A percentile compares a stretch with the other conserved stretches of the same genome.
These are phyloP conservation scores for Talaromyces sp. DNA, from an alignment of 2,329 filamentous ascomycete species.

Conservation along the genomic window DNA sequence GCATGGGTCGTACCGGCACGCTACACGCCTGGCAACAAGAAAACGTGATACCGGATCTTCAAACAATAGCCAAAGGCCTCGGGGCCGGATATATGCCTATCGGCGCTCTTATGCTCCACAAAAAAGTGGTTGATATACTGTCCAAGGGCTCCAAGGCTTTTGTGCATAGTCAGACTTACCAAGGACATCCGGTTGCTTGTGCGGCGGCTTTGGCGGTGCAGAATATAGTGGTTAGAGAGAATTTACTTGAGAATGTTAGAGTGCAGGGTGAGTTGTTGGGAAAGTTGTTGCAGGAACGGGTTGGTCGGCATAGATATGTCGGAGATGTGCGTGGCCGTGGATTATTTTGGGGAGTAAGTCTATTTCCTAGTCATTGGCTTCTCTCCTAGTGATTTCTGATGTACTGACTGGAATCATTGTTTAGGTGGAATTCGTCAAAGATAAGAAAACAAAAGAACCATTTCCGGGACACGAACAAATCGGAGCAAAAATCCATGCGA, in stretches of 20 bases:
- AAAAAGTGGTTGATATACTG: constrained; percentile 50
- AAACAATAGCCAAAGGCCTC: constrained; percentile 59
- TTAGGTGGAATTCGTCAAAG: background rate
- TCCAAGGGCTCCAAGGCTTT: constrained; percentile 49
- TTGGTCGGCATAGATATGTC: constrained; percentile 49
- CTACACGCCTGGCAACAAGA: constrained; percentile 60
- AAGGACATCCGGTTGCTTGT: constrained; percentile 56
- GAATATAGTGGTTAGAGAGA: constrained; percentile 33
- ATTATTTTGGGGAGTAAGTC: constrained; percentile 7
- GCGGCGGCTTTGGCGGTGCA: constrained; percentile 60
- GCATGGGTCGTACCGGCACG: constrained; percentile 60
- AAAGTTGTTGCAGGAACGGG: background rate
- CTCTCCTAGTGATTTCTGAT: too few relatives aligned
- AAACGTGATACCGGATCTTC: constrained; percentile 56
- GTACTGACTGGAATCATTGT: background rate
- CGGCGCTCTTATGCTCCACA: constrained; percentile 53
- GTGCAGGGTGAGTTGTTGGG: constrained; percentile 1
- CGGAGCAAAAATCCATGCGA: background rate
- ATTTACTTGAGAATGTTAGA: constrained; percentile 35
- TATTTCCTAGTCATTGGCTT: background rate
- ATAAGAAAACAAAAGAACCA: background rate
- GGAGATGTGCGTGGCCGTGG: constrained; percentile 33
- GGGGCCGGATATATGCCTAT: constrained; percentile 56
- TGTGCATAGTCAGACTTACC: constrained; percentile 60
- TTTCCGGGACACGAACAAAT: background rate